phyloP scores from a whole-genome alignment of 306 rosid genomes.

The Sicyos baderoa region DNA sequence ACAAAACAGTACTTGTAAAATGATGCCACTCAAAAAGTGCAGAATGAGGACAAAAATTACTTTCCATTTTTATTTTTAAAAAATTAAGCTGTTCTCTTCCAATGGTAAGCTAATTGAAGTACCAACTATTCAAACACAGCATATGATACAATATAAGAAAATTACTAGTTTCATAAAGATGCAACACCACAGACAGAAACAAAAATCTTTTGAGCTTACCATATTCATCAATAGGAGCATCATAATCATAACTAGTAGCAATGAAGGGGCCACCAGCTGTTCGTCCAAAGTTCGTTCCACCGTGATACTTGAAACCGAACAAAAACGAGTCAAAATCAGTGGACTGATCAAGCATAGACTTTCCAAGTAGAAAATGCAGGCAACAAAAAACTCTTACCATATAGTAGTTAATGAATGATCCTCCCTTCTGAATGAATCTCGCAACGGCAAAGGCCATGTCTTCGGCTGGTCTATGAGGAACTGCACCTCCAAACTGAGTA shows the following conservation, averaged over 20 bases:
- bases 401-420: conserved; percentile 79
- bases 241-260: conserved; percentile 93
- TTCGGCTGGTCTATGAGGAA: conserved; percentile 87
- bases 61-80: not conserved
- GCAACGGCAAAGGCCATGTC: conserved; percentile 94
- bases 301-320: conserved; percentile 61
- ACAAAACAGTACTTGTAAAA: not conserved
- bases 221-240: conserved; percentile 94
- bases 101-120: not conserved
- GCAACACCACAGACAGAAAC: not conserved
- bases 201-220: conserved; percentile 36
- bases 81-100: not conserved
- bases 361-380: conserved; percentile 12
- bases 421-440: conserved; percentile 88
- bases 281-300: conserved; percentile 97
- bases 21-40: not conserved
- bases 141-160: not conserved
- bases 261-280: conserved; percentile 99
- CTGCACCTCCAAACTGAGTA: conserved; percentile 90
- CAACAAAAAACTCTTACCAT: conserved; percentile 52
- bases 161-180: not conserved
- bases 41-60: not conserved
- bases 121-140: not conserved
- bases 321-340: conserved; percentile 22
- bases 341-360: conserved; percentile 9